Evolutionary conservation across 352 stramenopile species (phyloP), one percentile per base, ranked within the genome.

Genomic region (Pythium aristosporum): DNA sequence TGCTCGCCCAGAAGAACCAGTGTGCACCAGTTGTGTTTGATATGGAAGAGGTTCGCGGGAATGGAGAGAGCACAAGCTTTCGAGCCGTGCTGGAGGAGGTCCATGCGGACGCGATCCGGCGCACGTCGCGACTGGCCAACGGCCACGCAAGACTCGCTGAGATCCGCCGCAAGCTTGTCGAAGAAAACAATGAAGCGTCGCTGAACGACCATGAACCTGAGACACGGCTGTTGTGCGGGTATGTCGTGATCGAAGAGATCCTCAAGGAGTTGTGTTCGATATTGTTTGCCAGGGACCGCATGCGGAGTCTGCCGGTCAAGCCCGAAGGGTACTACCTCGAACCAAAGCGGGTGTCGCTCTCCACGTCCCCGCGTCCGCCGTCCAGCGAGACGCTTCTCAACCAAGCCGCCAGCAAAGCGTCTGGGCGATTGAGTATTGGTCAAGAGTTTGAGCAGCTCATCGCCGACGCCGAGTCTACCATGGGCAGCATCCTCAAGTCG

Each of bases 261-360:
- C 62, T 96, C 3, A 94, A 94, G 64, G 87, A 96, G 64, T 73
- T 96, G 2, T 92, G 86, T 51, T 91, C 85, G 11, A 74, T 91
- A 57, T 67, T 94, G 3, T 92, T 94, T 53, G 83, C 85, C 1
- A 82, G 81, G 25, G 85, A 93, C 37, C 82, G 82, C 21, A 79
- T 92, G 25, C 79, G 80, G 41, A 87, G 70, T 20, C 66, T 96
- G 37, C 87, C 87, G 8, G 69, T 94, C 32, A 90, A 91, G 59
- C 85, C 87, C 1, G 87, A 94, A 57, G 87, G 85, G 3, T 92
- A 87, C 66, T 96, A 94, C 72, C 73, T 94, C 36, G 80, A 88
- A 62, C 76, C 83, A 0, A 92, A 90, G 61, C 77, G 78, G 15
- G 13, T 63, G 15, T 68, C 61, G 9, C n/a, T 67, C 16, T 57